A percentile compares a stretch with the other conserved stretches of the same genome.
phyloP scores from a whole-genome alignment of 305 asterid species.

The Rubia occidens region DNA sequence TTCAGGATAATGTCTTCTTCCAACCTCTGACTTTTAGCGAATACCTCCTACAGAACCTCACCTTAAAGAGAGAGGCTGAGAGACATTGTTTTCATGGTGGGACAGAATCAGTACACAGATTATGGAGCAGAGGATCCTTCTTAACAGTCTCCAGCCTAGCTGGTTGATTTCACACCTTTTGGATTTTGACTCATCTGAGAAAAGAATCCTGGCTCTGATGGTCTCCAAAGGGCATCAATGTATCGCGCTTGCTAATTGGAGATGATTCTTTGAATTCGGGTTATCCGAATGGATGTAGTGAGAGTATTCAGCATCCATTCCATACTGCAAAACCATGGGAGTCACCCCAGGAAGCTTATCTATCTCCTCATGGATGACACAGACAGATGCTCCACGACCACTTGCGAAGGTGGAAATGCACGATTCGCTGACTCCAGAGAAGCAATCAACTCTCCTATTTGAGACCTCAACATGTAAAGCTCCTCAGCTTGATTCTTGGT shows the following conservation, averaged over 20 bases:
- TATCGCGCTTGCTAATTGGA: background rate
- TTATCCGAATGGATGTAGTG: background rate
- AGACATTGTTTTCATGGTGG: background rate
- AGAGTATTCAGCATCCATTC: background rate
- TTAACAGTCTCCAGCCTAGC: background rate
- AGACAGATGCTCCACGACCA: conserved; percentile 47
- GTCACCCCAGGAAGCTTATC: background rate
- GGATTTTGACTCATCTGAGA: background rate
- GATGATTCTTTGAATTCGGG: background rate
- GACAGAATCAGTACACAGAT: conserved; percentile 1
- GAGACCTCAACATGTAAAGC: conserved; percentile 74
- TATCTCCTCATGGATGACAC: conserved; percentile 60
- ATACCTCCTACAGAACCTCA: too few relatives aligned
- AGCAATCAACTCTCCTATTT: conserved; percentile 43
- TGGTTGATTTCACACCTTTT: background rate
- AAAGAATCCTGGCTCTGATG: background rate
- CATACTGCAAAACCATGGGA: background rate
- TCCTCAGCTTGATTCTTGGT: conserved; percentile 68
- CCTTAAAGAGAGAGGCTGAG: background rate
- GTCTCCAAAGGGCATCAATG: conserved; percentile 4
- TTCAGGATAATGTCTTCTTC: background rate
- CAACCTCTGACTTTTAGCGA: background rate
- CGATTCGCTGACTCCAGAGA: conserved; percentile 44
- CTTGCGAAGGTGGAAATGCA: conserved; percentile 55
- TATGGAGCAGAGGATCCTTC: background rate